These are phyloP conservation scores for Clarkia xantiana DNA, from an alignment of 345 rosid genomes.

Conservation along the genomic window DNA sequence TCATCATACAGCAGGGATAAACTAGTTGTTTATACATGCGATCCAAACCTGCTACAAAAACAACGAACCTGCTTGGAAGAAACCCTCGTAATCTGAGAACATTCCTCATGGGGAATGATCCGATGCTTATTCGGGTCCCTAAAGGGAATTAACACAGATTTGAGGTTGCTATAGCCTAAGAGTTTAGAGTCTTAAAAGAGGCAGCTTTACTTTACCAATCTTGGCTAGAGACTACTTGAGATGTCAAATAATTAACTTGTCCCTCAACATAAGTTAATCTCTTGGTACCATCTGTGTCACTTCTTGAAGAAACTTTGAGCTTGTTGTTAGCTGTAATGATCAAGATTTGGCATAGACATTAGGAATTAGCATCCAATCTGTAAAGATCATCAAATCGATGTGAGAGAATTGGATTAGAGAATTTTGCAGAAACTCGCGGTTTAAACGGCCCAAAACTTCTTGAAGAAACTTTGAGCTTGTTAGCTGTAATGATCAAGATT, in stretches of 20 bases:
- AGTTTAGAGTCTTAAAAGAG: background rate
- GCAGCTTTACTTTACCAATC: background rate
- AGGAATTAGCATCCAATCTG: too few species aligned
- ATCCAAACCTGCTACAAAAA: slow-evolving; percentile 8
- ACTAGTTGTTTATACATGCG: background rate
- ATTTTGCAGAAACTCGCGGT: slow-evolving; percentile 25
- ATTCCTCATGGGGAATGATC: background rate
- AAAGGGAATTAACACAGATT: background rate
- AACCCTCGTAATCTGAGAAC: slow-evolving; percentile 5
- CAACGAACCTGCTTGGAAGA: slow-evolving; percentile 3
- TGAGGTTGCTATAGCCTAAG: background rate
- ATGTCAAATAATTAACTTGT: slow-evolving; percentile 1
- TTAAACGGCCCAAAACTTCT: slow-evolving; percentile 49
- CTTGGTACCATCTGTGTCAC: too few species aligned
- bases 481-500: too few species aligned
- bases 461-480: too few species aligned
- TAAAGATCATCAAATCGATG: too few species aligned
- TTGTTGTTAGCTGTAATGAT: too few species aligned
- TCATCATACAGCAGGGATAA: background rate
- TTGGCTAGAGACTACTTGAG: background rate
- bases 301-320: too few species aligned
- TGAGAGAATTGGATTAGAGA: too few species aligned
- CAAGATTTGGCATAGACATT: too few species aligned
- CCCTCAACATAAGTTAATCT: too few species aligned
- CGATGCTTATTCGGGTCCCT: background rate